A percentile compares a stretch with the other conserved stretches of the same genome.
Evolutionary conservation across 2,329 filamentous ascomycete species (phyloP).

Genomic region (Proliferodiscus dingleyae): DNA sequence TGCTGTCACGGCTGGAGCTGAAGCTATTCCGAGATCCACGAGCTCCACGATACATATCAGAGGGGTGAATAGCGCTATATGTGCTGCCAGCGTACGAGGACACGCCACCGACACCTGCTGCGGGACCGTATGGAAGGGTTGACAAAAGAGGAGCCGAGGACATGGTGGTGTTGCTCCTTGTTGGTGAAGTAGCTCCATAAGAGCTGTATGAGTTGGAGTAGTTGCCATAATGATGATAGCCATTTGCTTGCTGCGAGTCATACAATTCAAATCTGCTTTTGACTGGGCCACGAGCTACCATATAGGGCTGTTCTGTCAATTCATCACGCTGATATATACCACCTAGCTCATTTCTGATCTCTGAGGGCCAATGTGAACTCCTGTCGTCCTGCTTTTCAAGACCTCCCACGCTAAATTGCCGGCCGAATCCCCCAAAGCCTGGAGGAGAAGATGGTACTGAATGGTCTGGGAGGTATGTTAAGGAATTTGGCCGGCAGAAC

Average conservation of each 20-base stretch:
- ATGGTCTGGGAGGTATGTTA: no score
- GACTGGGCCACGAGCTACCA: not conserved
- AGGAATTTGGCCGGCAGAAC: no score
- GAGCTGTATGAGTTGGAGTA: not conserved
- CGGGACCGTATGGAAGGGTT: not conserved
- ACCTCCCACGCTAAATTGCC: no score
- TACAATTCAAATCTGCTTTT: no score
- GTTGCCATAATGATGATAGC: not conserved
- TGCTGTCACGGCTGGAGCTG: not conserved
- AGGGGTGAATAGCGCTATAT: not conserved
- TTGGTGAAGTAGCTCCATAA: not conserved
- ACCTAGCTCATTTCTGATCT: not conserved
- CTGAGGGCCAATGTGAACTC: constrained; percentile 5
- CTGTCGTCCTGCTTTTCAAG: no score
- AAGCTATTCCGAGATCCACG: not conserved
- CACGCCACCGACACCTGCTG: not conserved
- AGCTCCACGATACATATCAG: not conserved
- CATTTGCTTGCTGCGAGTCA: no score
- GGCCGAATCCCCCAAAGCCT: no score
- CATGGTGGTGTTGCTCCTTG: not conserved
- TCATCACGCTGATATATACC: not conserved
- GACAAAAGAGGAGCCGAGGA: not conserved
- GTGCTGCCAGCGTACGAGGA: not conserved
- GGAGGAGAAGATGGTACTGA: no score
- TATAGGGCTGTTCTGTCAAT: not conserved